A percentile compares a stretch with the other conserved stretches of the same genome.
phyloP scores from a whole-genome alignment of 1,284 basidiomycete species.

The Malassezia psittaci region DNA sequence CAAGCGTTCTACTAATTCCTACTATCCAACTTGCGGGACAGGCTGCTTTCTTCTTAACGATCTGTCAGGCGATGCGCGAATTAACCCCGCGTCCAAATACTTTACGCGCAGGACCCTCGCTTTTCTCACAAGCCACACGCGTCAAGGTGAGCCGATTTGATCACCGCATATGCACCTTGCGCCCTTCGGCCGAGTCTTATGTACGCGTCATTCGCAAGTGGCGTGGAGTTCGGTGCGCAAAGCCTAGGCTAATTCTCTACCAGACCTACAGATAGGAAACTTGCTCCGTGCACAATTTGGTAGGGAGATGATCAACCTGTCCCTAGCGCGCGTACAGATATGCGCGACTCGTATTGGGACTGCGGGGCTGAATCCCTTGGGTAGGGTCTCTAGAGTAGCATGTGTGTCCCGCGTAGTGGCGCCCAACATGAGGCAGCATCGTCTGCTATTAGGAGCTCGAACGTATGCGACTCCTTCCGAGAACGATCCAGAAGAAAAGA shows the following conservation, averaged over 20 bases:
- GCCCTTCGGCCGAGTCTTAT: slow-evolving; percentile 3
- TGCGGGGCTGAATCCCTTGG: background rate
- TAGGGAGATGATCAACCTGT: background rate
- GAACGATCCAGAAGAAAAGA: slow-evolving; percentile 6
- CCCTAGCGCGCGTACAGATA: background rate
- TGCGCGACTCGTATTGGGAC: background rate
- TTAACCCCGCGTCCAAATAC: too few species aligned
- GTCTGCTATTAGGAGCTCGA: background rate
- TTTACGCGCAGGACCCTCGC: too few species aligned
- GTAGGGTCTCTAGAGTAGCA: background rate
- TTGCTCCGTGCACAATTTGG: background rate
- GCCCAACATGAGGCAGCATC: background rate
- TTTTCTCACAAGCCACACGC: background rate
- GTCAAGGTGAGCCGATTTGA: background rate
- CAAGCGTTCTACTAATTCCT: too few species aligned
- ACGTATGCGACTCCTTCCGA: slow-evolving; percentile 6
- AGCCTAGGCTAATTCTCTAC: background rate
- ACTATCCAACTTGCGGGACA: too few species aligned
- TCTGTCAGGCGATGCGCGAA: too few species aligned
- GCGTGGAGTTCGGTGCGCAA: too few species aligned
- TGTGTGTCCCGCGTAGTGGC: background rate
- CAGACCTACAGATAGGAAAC: background rate
- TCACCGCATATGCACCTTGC: background rate
- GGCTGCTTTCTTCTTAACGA: too few species aligned
- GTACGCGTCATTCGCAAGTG: background rate